phyloP scores from a whole-genome alignment of 192 early-diverging fungal species.

The Gigaspora rosea region DNA sequence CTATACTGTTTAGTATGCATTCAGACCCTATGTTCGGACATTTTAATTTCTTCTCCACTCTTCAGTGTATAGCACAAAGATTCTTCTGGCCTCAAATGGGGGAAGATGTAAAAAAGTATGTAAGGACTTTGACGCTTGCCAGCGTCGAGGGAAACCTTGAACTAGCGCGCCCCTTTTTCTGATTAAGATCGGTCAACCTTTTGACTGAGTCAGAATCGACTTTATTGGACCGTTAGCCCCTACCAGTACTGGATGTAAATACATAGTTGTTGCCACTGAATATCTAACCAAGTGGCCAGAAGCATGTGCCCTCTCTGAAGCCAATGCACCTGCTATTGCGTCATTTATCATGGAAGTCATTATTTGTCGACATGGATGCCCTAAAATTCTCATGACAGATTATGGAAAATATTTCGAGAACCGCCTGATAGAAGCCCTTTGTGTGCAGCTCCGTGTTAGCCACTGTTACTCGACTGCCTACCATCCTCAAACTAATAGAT shows the following conservation, averaged over 20 bases:
- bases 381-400: constrained; percentile 19
- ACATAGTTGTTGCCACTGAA: constrained; percentile 34
- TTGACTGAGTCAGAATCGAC: constrained; percentile 26
- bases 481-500: too few species aligned
- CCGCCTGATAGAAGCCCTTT: background rate
- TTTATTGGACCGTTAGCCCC: constrained; percentile 17
- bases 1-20: too few species aligned
- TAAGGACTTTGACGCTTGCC: constrained; percentile 34
- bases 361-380: constrained; percentile 27
- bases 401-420: constrained; percentile 27
- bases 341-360: constrained; percentile 21
- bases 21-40: too few species aligned
- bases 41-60: too few species aligned
- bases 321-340: background rate
- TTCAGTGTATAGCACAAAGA: too few species aligned
- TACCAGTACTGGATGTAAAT: constrained; percentile 21
- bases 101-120: constrained; percentile 28
- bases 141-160: background rate
- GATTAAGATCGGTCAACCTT: constrained; percentile 4
- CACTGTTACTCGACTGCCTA: background rate
- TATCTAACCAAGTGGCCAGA: too few species aligned
- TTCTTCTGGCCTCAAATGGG: constrained; percentile 26
- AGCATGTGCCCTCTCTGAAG: too few species aligned
- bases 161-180: background rate
- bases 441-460: background rate